Base-by-base conservation (phyloP, 805 yeast species). In the Teunomyces tritomae region DNA sequence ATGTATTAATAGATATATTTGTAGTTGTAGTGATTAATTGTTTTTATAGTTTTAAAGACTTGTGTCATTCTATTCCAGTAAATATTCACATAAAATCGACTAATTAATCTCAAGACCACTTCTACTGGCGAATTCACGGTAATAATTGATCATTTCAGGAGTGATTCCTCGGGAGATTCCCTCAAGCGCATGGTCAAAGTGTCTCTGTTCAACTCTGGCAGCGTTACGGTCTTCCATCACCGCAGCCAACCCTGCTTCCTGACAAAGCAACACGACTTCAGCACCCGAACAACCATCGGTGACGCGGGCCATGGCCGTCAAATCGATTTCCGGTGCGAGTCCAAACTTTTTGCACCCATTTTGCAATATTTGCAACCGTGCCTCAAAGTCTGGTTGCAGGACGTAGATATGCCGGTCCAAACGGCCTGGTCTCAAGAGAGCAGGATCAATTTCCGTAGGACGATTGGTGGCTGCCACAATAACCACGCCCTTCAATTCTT, bases 271-370 rank as follows among this genome's bases (percentile, higher is more conserved):
- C 0, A 91, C 96, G 33, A 94, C 88, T 65, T 94, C 99, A 0
- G 98, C 97, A 32, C 99, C 99, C 0, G 97, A 90, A 59, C 96
- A 90, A 0, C 99, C 98, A 0, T 86, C 92, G 0, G 97, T 87
- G 8, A 89, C 67, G 8, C 63, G 67, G 0, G 70, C 70, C 20
- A 88, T 63, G 20, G 41, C 48, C 2, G 9, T 20, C 35, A 50
- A 41, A 17, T 78, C 78, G 2, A 79, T 79, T 14, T 73, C 76
- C 3, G 57, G 47, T 9, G 67, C 54, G 11, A 87, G 57, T 8
- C 79, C 64, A 78, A 94, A 92, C 43, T 82, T 80, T 34, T 66
- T 62, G 24, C 92, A 82, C 50, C 84, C 80, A 54, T 90, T 90
- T 43, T 71, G 68, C 49, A 94, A 65, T 16, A 94, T 92, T 60